phyloP scores from a whole-genome alignment of 2,329 filamentous ascomycete species.

The Colletotrichum spaethianum region DNA sequence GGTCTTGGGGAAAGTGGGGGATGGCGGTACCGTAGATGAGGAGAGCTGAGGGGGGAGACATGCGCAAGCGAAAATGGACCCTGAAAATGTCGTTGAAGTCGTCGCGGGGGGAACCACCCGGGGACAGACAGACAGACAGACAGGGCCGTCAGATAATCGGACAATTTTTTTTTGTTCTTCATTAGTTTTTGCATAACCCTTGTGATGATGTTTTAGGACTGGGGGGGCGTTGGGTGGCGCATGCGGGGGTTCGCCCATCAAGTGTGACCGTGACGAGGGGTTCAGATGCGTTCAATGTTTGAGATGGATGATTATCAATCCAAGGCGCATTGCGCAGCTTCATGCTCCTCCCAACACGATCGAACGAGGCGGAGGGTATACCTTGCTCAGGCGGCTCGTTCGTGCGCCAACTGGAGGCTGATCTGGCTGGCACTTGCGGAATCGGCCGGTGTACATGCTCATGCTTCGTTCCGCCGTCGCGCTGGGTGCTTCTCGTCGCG shows the following conservation, averaged over 20 bases:
- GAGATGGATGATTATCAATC: slow-evolving; percentile 16
- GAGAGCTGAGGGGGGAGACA: background rate
- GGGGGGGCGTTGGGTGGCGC: background rate
- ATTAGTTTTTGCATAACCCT: background rate
- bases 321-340: slow-evolving; percentile 9
- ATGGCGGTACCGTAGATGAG: background rate
- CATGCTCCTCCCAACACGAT: background rate
- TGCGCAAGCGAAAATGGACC: background rate
- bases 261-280: slow-evolving; percentile 9
- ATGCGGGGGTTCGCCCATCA: background rate
- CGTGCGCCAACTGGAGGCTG: background rate
- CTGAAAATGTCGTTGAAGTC: background rate
- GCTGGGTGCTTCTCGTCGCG: slow-evolving; percentile 1
- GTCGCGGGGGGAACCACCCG: background rate
- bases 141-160: slow-evolving; percentile 4
- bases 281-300: slow-evolving; percentile 15
- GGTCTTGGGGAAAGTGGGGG: slow-evolving; percentile 6
- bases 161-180: background rate
- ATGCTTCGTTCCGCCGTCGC: background rate
- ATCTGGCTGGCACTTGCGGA: background rate
- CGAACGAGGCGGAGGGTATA: background rate
- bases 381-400: slow-evolving; percentile 13
- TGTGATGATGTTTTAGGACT: background rate
- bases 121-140: background rate
- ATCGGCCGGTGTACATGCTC: background rate